These are phyloP conservation scores for Cerrena zonata DNA, from an alignment of 1,284 basidiomycete species.

Conservation along the genomic window DNA sequence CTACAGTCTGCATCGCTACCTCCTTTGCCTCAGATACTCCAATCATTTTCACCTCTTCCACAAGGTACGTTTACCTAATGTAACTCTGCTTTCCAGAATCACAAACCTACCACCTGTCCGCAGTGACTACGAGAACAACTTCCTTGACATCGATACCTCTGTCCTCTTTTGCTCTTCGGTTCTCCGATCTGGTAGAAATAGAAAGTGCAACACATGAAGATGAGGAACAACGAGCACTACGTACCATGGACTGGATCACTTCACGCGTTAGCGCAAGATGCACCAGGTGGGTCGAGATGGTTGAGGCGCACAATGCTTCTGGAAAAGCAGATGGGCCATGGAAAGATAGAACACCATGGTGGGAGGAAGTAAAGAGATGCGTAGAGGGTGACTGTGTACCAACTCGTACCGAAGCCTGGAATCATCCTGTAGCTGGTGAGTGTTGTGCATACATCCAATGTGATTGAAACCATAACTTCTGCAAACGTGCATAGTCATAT, in stretches of 20 bases:
- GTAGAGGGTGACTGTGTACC: slow-evolving; percentile 70
- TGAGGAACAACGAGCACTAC: slow-evolving; percentile 66
- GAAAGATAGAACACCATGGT: slow-evolving; percentile 62
- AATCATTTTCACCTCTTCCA: slow-evolving; percentile 77
- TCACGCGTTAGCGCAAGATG: slow-evolving; percentile 58
- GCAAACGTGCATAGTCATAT: slow-evolving; percentile 49
- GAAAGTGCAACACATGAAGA: slow-evolving; percentile 68
- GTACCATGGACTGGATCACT: slow-evolving; percentile 76
- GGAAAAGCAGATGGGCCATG: slow-evolving; percentile 26
- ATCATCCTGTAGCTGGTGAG: slow-evolving; percentile 74
- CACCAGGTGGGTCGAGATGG: slow-evolving; percentile 58
- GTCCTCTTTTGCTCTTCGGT: slow-evolving; percentile 63
- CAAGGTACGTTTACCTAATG: slow-evolving; percentile 45
- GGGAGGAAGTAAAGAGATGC: slow-evolving; percentile 73
- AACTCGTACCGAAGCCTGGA: slow-evolving; percentile 68
- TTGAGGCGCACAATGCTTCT: slow-evolving; percentile 16
- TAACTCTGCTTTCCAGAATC: background rate
- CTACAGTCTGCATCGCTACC: slow-evolving; percentile 56
- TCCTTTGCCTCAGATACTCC: slow-evolving; percentile 61
- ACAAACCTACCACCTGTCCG: background rate
- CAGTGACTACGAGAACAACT: slow-evolving; percentile 74
- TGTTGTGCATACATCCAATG: slow-evolving; percentile 15
- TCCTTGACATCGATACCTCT: slow-evolving; percentile 64
- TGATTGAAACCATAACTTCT: background rate
- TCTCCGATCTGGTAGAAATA: slow-evolving; percentile 65